A percentile compares a stretch with the other conserved stretches of the same genome.
These are phyloP conservation scores for maize (Zea mays) DNA, from an alignment of 176 grass and related monocot species.

Conservation along the genomic window DNA sequence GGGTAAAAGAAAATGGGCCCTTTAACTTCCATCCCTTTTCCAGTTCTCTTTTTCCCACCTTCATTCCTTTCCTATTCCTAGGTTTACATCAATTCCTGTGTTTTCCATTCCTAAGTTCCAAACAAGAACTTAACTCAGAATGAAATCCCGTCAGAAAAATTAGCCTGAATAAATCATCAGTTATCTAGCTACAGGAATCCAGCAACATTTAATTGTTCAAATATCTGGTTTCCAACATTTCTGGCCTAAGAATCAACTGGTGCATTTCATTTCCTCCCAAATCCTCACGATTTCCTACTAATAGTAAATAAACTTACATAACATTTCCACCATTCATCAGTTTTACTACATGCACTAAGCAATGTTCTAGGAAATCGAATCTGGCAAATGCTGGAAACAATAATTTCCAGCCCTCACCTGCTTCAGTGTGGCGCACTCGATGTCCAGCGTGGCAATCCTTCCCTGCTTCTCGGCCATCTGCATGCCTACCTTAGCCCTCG, in stretches of 20 bases:
- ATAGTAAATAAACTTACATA: background rate
- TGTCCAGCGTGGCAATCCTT: constrained; percentile 53
- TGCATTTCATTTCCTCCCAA: background rate
- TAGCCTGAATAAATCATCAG: constrained; percentile 1
- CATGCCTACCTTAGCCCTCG: constrained; percentile 40
- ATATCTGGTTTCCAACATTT: background rate
- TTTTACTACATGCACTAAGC: background rate
- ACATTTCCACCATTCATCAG: background rate
- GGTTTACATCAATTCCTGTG: background rate
- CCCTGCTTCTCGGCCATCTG: constrained; percentile 61
- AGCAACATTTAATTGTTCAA: constrained; percentile 28
- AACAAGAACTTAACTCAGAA: constrained; percentile 9
- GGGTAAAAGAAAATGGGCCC: too few relatives aligned
- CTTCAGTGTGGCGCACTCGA: constrained; percentile 60
- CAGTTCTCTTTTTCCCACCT: too few relatives aligned
- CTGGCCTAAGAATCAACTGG: constrained; percentile 6
- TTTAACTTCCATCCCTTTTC: too few relatives aligned
- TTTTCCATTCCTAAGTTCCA: background rate
- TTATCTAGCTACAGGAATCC: constrained; percentile 5
- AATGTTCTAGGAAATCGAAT: background rate
- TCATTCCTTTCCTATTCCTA: too few relatives aligned
- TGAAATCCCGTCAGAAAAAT: background rate
- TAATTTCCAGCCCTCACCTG: constrained; percentile 45
- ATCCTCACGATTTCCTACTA: constrained; percentile 13
- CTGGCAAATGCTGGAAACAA: background rate